Conservation (phyloP, 306 rosid species). For the Pterocarpus santalinus region DNA sequence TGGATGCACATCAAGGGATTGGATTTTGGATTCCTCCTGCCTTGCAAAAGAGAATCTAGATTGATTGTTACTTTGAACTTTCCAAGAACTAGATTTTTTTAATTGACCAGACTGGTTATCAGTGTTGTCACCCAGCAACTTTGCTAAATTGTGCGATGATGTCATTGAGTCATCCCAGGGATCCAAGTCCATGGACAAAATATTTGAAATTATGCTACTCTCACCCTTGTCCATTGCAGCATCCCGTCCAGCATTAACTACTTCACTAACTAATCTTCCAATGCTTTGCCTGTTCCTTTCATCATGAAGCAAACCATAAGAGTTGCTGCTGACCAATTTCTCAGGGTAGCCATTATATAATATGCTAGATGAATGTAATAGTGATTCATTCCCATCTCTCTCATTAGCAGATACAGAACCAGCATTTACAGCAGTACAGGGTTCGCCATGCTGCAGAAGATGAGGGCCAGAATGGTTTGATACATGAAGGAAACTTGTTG, state of each 20-base stretch:
- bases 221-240: constrained; percentile 81
- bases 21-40: constrained; percentile 78
- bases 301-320: constrained; percentile 60
- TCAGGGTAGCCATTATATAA: constrained; percentile 71
- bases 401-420: constrained; percentile 63
- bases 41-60: constrained; percentile 97
- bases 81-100: constrained; percentile 78
- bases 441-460: constrained; percentile 57
- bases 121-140: constrained; percentile 71
- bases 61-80: constrained; percentile 80
- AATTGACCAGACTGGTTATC: constrained; percentile 61
- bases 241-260: constrained; percentile 58
- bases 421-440: constrained; percentile 54
- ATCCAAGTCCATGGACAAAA: constrained; percentile 86
- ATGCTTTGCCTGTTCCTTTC: constrained; percentile 60
- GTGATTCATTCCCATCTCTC: constrained; percentile 55
- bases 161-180: constrained; percentile 84
- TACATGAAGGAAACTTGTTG: constrained; percentile 58
- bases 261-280: constrained; percentile 68
- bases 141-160: constrained; percentile 78
- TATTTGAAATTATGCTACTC: constrained; percentile 92
- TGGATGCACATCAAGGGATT: constrained; percentile 64
- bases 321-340: constrained; percentile 59
- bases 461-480: constrained; percentile 57
- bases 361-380: constrained; percentile 54